These are phyloP conservation scores for Oidiodendron maius DNA, from an alignment of 495 filamentous ascomycete genomes.

Conservation along the genomic window DNA sequence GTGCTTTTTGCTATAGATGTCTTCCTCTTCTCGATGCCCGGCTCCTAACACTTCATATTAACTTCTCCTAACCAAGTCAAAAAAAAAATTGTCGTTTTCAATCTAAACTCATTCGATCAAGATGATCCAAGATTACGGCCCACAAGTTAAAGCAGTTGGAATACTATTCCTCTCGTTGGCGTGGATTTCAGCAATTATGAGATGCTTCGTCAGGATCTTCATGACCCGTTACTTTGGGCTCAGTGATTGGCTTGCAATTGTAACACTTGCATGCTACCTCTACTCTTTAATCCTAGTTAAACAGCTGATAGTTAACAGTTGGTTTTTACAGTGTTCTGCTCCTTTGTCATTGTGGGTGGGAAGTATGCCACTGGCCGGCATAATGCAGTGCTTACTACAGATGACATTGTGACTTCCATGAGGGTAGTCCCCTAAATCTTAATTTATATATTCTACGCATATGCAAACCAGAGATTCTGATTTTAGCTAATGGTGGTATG, in stretches of 20 bases:
- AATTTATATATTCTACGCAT: not conserved
- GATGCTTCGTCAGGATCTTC: not conserved
- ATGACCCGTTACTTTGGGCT: not conserved
- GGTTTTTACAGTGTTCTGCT: not conserved
- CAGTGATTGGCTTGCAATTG: slow-evolving; percentile 1
- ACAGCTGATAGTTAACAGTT: not conserved
- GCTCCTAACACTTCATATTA: too few species aligned
- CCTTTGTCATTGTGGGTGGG: not conserved
- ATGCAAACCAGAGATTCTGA: not conserved
- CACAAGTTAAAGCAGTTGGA: not conserved
- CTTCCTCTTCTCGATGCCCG: too few species aligned
- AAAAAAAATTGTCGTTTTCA: too few species aligned
- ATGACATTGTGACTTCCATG: not conserved
- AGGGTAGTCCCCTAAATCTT: not conserved
- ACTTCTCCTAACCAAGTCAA: too few species aligned
- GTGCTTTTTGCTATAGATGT: too few species aligned
- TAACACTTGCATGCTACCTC: not conserved
- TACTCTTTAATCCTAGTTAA: not conserved
- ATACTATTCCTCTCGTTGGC: not conserved
- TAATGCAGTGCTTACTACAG: not conserved
- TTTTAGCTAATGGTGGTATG: slow-evolving; percentile 11
- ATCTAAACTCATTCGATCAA: not conserved
- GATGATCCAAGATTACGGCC: not conserved
- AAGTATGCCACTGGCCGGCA: not conserved
- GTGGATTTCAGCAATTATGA: not conserved